Percentiles rank a stretch among this genome's conserved stretches.
Evolutionary conservation across 75 land plant genomes (phyloP).

Genomic region (Selaginella tamariscina): DNA sequence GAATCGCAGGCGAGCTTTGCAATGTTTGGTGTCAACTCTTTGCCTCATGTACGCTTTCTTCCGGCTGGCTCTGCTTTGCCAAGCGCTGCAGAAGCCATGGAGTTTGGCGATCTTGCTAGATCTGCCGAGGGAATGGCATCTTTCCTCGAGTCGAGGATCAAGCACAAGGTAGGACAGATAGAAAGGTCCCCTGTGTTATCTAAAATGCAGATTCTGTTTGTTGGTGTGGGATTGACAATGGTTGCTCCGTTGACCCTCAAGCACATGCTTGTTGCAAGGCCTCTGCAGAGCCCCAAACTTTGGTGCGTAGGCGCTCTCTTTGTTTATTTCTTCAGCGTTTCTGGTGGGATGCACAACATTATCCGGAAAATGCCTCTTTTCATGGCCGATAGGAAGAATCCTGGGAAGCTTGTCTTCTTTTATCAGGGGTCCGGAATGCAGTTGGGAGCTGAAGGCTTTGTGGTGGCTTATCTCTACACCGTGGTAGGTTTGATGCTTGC

Average conservation of each 20-base stretch:
- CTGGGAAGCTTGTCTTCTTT: conserved; percentile 57
- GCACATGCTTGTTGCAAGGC: conserved; percentile 23
- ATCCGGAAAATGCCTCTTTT: conserved; percentile 93
- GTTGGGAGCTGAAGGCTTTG: conserved; percentile 91
- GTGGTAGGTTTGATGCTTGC: conserved; percentile 71
- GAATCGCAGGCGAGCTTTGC: conserved; percentile 59
- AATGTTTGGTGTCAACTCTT: conserved; percentile 59
- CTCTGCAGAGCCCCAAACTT: conserved; percentile 44
- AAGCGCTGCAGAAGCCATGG: conserved; percentile 48
- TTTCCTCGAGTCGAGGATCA: conserved; percentile 53
- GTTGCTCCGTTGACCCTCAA: conserved; percentile 43
- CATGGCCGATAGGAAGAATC: conserved; percentile 58
- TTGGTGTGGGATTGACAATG: conserved; percentile 14
- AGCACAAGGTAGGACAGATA: conserved; percentile 49
- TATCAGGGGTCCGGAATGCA: conserved; percentile 95
- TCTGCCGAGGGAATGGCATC: conserved; percentile 71
- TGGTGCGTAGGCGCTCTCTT: conserved; percentile 56
- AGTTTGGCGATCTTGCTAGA: conserved; percentile 23
- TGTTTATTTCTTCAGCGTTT: conserved; percentile 92
- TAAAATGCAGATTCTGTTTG: conserved; percentile 37
- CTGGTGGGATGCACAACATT: conserved; percentile 89
- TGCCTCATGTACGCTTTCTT: conserved; percentile 64
- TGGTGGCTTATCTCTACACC: conserved; percentile 73
- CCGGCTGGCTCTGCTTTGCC: conserved; percentile 19
- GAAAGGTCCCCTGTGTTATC: conserved; percentile 60